Percentiles rank a stretch among this genome's conserved stretches.
These are phyloP conservation scores for Zhuliangozyma parablackwelliae DNA, from an alignment of 1,139 yeast species.

Conservation along the genomic window DNA sequence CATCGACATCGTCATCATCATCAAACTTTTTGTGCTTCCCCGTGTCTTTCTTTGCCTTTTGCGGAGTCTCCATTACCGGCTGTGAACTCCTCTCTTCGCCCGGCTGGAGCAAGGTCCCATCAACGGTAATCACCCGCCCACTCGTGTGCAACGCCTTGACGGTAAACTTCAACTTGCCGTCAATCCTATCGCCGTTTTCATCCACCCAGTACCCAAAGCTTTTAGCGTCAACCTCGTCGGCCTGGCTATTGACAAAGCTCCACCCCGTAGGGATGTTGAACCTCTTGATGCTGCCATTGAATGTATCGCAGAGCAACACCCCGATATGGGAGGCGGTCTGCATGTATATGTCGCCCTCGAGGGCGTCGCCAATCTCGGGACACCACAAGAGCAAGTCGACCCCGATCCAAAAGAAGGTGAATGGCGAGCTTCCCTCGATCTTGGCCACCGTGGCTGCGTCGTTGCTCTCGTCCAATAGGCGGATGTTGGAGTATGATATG, in stretches of 20 bases:
- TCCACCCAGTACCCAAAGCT: slow-evolving; percentile 88
- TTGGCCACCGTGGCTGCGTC: slow-evolving; percentile 46
- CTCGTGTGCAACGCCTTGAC: slow-evolving; percentile 70
- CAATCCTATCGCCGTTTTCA: slow-evolving; percentile 64
- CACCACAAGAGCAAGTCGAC: slow-evolving; percentile 88
- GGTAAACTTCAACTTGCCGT: slow-evolving; percentile 74
- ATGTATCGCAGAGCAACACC: slow-evolving; percentile 82
- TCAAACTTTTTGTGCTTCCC: slow-evolving; percentile 42
- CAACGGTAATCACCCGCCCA: slow-evolving; percentile 79
- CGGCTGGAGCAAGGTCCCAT: slow-evolving; percentile 72
- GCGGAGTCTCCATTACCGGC: slow-evolving; percentile 36
- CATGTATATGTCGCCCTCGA: slow-evolving; percentile 85
- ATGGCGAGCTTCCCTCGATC: slow-evolving; percentile 78
- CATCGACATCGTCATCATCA: slow-evolving; percentile 24
- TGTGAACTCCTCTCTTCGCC: slow-evolving; percentile 55
- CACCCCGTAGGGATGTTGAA: slow-evolving; percentile 78
- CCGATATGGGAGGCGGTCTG: slow-evolving; percentile 97
- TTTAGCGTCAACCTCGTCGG: slow-evolving; percentile 46
- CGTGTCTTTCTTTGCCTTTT: background rate
- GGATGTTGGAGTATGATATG: slow-evolving; percentile 67
- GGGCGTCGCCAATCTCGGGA: slow-evolving; percentile 76
- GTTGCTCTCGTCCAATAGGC: slow-evolving; percentile 25
- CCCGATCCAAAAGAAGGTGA: slow-evolving; percentile 78
- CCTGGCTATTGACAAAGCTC: slow-evolving; percentile 77
- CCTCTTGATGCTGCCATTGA: slow-evolving; percentile 88